These are phyloP conservation scores for Colletotrichum nymphaeae DNA, from an alignment of 2,329 filamentous ascomycete genomes.

Conservation along the genomic window DNA sequence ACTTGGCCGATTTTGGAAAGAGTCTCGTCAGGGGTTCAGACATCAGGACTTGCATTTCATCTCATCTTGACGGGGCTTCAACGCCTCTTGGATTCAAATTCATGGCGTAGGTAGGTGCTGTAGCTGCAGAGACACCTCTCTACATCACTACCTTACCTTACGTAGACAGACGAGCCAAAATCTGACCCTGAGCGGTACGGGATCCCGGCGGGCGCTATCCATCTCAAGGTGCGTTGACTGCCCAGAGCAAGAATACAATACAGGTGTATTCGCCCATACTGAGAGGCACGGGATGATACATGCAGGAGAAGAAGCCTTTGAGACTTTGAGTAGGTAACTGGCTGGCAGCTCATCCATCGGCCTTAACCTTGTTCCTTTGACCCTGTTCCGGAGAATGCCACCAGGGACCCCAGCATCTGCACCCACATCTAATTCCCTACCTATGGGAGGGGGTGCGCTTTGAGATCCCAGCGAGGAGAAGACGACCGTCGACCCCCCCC, in stretches of 20 bases:
- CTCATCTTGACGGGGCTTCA: constrained; percentile 17
- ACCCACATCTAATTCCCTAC: neutral
- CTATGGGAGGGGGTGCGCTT: neutral
- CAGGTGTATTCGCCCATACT: neutral
- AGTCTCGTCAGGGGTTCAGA: constrained; percentile 13
- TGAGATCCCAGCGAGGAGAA: neutral
- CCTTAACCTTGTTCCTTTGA: neutral
- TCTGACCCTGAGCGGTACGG: constrained; percentile 27
- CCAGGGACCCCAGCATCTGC: neutral
- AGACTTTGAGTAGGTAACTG: neutral
- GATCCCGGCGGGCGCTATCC: constrained; percentile 10
- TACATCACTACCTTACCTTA: no score
- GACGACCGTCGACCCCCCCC: neutral
- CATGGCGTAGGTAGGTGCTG: neutral
- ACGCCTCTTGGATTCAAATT: constrained; percentile 19
- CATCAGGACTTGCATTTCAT: constrained; percentile 5
- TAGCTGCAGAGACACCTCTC: neutral
- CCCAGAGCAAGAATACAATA: no score
- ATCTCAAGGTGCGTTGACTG: neutral
- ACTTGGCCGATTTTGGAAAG: neutral
- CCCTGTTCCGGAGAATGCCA: neutral
- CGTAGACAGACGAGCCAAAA: constrained; percentile 10
- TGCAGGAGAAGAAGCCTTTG: neutral
- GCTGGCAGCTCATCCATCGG: neutral
- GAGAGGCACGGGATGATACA: neutral